Conservation (phyloP, 2,329 filamentous ascomycete genomes). For the Penicillium glabrum region DNA sequence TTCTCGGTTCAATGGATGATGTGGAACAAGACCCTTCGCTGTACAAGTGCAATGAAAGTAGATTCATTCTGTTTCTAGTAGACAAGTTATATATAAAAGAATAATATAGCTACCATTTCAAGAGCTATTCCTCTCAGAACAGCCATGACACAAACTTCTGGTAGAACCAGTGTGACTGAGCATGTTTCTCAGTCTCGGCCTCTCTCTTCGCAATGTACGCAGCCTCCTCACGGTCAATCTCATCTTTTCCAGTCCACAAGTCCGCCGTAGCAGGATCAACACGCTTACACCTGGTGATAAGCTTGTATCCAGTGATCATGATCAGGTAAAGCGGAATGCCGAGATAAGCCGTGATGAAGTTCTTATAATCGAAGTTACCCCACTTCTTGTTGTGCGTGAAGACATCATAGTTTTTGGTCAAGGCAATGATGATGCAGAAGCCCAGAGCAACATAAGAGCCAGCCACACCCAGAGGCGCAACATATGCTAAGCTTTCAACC, state of each 20-base stretch:
- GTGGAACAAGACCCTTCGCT: no score
- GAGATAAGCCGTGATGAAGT: slow-evolving; percentile 74
- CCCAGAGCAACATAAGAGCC: slow-evolving; percentile 68
- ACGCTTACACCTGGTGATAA: slow-evolving; percentile 54
- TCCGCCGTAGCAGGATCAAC: slow-evolving; percentile 62
- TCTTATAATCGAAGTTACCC: slow-evolving; percentile 68
- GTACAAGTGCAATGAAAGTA: no score
- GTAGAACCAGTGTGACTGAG: slow-evolving; percentile 55
- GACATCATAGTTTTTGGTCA: slow-evolving; percentile 81
- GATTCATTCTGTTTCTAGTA: no score
- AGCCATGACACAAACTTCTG: slow-evolving; percentile 60
- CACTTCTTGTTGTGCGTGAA: slow-evolving; percentile 57
- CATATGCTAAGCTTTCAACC: slow-evolving; percentile 59
- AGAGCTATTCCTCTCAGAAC: slow-evolving; percentile 42
- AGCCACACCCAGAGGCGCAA: slow-evolving; percentile 68
- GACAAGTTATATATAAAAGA: neutral
- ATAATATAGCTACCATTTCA: no score
- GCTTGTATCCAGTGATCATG: slow-evolving; percentile 69
- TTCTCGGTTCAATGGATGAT: no score
- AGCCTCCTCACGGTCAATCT: slow-evolving; percentile 71
- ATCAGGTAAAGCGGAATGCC: slow-evolving; percentile 74
- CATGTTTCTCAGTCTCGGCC: slow-evolving; percentile 36
- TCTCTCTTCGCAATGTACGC: slow-evolving; percentile 63
- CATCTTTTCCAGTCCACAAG: slow-evolving; percentile 71
- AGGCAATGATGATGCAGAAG: slow-evolving; percentile 70